These are phyloP conservation scores for Rhodotorula sp. DNA, from an alignment of 1,284 basidiomycete species.

Conservation along the genomic window DNA sequence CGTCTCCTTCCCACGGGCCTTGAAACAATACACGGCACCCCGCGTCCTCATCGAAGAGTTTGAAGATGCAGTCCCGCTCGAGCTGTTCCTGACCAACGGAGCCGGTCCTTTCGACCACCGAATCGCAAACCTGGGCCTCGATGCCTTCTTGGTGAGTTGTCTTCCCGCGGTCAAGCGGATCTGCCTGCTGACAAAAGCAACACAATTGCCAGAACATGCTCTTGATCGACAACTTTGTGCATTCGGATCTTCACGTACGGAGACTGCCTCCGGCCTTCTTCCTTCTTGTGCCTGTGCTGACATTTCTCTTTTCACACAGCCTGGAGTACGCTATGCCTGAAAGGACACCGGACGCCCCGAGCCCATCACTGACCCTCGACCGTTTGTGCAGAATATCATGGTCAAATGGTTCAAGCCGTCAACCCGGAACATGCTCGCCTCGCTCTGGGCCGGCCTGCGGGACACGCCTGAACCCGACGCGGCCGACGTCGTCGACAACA, in stretches of 20 bases:
- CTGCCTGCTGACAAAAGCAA: neutral
- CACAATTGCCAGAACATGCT: constrained; percentile 77
- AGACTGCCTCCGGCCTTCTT: neutral
- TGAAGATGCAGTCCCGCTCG: constrained; percentile 87
- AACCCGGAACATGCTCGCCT: constrained; percentile 40
- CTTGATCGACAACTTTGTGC: constrained; percentile 95
- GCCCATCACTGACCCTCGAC: constrained; percentile 1
- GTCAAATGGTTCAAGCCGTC: constrained; percentile 50
- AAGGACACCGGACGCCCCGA: neutral
- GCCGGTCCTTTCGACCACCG: constrained; percentile 86
- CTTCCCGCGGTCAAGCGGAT: neutral
- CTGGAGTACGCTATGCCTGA: neutral
- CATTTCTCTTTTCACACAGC: neutral
- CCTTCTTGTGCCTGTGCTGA: constrained; percentile 62
- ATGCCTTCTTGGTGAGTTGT: constrained; percentile 81
- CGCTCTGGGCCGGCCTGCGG: constrained; percentile 47
- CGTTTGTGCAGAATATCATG: constrained; percentile 40
- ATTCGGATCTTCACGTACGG: constrained; percentile 73
- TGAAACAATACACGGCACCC: constrained; percentile 71
- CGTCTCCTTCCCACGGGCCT: constrained; percentile 84
- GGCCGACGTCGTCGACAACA: constrained; percentile 30
- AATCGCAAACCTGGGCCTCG: constrained; percentile 87
- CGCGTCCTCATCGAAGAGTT: constrained; percentile 89
- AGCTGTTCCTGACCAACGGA: constrained; percentile 81
- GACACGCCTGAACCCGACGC: constrained; percentile 57